phyloP scores from a whole-genome alignment of 768 basidiomycete species.

The Russula ochroleuca region DNA sequence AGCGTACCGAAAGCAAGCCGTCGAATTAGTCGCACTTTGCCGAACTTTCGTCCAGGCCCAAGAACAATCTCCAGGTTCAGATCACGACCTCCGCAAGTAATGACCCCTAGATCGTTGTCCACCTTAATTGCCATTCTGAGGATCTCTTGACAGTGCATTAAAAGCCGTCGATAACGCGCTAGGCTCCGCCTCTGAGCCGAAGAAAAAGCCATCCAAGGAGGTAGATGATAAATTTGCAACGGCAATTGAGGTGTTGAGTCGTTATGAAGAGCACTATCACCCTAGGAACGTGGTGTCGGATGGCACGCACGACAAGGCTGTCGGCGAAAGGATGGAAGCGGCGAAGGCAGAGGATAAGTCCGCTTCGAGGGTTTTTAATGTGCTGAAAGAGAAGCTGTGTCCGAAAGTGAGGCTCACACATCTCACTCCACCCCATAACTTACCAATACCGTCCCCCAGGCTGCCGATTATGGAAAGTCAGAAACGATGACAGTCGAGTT shows the following conservation, averaged over 20 bases:
- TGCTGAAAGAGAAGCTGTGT: neutral
- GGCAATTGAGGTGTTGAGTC: neutral
- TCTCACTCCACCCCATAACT: neutral
- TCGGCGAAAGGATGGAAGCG: neutral
- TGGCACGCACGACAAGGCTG: neutral
- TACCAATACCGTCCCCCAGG: neutral
- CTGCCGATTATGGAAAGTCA: neutral
- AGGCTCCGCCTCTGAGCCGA: neutral
- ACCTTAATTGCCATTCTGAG: neutral
- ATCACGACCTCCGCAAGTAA: neutral
- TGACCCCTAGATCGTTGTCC: neutral
- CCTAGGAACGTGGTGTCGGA: neutral
- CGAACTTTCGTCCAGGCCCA: conserved; percentile 2
- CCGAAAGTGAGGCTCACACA: neutral
- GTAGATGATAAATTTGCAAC: neutral
- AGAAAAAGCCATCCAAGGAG: neutral
- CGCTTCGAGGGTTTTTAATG: neutral
- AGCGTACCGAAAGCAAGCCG: conserved; percentile 5
- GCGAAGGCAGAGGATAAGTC: neutral
- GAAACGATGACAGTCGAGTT: neutral
- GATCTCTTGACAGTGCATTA: neutral
- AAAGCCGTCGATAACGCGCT: conserved; percentile 4
- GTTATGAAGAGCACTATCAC: neutral
- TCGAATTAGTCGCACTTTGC: conserved; percentile 10
- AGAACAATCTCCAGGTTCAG: neutral